These are phyloP conservation scores for Yarrowia phangngaensis DNA, from an alignment of 805 yeast species.

Conservation along the genomic window DNA sequence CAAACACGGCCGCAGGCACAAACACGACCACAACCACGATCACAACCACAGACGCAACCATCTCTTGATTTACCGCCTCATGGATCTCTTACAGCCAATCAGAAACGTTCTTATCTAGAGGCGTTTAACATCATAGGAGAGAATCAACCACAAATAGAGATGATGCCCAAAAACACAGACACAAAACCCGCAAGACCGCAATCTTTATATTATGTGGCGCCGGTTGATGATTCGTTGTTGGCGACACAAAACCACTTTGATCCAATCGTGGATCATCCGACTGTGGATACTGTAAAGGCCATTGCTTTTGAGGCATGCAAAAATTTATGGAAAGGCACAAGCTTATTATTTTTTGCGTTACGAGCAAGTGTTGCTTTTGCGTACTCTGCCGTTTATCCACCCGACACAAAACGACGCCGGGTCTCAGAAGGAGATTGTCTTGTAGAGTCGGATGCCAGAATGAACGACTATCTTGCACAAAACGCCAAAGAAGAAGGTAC, in stretches of 20 bases:
- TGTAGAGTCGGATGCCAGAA: slow-evolving; percentile 2
- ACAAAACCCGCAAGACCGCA: background rate
- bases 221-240: slow-evolving; percentile 2
- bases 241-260: slow-evolving; percentile 18
- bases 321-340: slow-evolving; percentile 24
- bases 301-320: slow-evolving; percentile 19
- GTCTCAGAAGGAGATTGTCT: background rate
- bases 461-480: slow-evolving; percentile 2
- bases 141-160: no score
- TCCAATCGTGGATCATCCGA: slow-evolving; percentile 10
- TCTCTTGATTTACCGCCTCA: slow-evolving; percentile 19
- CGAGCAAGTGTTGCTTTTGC: slow-evolving; percentile 12
- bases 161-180: no score
- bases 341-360: slow-evolving; percentile 12
- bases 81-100: slow-evolving; percentile 12
- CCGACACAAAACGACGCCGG: slow-evolving; percentile 19
- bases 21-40: background rate
- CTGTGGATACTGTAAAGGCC: slow-evolving; percentile 17
- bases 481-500: slow-evolving; percentile 6
- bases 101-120: slow-evolving; percentile 21
- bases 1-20: no score
- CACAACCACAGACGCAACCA: background rate
- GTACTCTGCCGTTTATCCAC: slow-evolving; percentile 2
- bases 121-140: slow-evolving; percentile 15
- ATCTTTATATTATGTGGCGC: slow-evolving; percentile 1